Evolutionary conservation across 192 early-diverging fungal genomes (phyloP), one percentile per base, ranked within the genome.

Genomic region (Spinellus fusiger): DNA sequence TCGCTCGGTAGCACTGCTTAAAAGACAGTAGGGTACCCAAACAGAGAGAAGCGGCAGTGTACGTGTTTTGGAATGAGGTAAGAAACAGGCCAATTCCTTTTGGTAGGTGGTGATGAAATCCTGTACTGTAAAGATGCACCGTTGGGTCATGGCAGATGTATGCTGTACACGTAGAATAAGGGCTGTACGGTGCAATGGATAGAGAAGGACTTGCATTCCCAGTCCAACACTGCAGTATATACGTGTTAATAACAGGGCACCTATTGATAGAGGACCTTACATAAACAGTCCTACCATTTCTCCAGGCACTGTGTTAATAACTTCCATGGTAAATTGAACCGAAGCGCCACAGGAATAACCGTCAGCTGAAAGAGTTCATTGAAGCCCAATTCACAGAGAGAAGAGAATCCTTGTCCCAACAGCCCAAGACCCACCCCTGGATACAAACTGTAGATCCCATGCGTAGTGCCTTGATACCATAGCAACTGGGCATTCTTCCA

Each of bases 391-490:
- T 73, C 71, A 52, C 68, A 73, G 8, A 35, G 31, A 23, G 56
- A 51, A n/a, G 56, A 54, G 25, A 68, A 12, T 23, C 49, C 61
- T 52, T 73, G 71, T 18, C 64, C 61, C 9, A 68, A 23, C 25
- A 73, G 32, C 2, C 71, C 66, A 33, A 73, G 49, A 5, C 71
- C 71, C 38, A 73, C 64, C 0, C 71, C 71, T 16, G 71, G 57
- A 44, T 73, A 73, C 3, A 73, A 27, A 31, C 56, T 25, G 13
- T 52, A 40, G 32, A 67, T 32, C 10, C 71, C 71, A 31, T 61
- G 27, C 7, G 32, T 29, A 50, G 44, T 22, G 1, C 20, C 31
- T 52, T 40, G 23, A 26, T 8, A 23, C 23, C 35, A 32, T 57
- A 69, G 15, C 16, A 29, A 23, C 27, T 38, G 49, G 28, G 27